phyloP scores from a whole-genome alignment of 2,329 filamentous ascomycete species.

The Chaetomium sp. region DNA sequence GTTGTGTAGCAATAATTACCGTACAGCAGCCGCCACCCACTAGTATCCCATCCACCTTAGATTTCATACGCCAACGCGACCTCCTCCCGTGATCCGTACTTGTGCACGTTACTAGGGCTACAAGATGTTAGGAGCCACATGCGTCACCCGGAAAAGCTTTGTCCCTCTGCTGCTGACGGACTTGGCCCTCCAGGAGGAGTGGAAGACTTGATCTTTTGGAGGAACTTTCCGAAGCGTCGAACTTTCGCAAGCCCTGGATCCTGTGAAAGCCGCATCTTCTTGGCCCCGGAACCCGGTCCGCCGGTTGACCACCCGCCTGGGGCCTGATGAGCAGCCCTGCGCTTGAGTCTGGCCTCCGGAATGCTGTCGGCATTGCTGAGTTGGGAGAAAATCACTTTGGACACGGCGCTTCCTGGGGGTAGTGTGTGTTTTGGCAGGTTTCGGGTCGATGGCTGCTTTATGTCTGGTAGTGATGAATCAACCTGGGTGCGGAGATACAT shows the following conservation, averaged over 20 bases:
- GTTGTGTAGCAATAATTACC: no score
- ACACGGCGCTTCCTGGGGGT: background rate
- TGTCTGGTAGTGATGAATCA: conserved; percentile 2
- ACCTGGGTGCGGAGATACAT: background rate
- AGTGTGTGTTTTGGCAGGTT: background rate
- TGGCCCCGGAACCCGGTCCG: conserved; percentile 1
- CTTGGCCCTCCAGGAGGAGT: background rate
- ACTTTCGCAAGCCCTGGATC: background rate
- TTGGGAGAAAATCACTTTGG: background rate
- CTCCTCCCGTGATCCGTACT: no score
- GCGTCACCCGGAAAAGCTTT: no score
- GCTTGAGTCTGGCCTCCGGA: conserved; percentile 6
- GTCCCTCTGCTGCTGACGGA: background rate
- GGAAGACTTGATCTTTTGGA: conserved; percentile 5
- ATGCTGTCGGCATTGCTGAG: conserved; percentile 15
- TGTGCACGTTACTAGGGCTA: no score
- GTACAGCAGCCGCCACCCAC: no score
- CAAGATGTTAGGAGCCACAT: no score
- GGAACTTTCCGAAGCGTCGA: conserved; percentile 1
- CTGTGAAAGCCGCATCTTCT: background rate
- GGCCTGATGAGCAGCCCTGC: background rate
- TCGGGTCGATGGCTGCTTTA: background rate
- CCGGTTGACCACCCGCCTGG: background rate
- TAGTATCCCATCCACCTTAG: no score
- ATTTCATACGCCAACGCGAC: background rate